Conservation (phyloP, 2,329 filamentous ascomycete genomes). For the Penicillium sp. region DNA sequence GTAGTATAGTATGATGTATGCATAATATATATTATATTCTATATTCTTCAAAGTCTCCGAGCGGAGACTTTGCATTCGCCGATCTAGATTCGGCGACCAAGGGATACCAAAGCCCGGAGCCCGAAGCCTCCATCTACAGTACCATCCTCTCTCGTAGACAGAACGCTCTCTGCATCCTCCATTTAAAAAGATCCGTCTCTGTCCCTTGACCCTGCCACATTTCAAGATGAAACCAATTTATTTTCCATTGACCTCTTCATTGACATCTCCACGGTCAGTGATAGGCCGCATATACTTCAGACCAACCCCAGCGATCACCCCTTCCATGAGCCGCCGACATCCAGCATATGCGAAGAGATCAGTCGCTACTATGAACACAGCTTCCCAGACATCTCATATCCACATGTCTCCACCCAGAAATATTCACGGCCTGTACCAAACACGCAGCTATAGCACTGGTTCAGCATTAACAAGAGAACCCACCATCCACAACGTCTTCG, state of each 20-base stretch:
- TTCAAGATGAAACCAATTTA: background rate
- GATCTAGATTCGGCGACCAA: background rate
- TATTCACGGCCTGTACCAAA: background rate
- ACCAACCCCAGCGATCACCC: background rate
- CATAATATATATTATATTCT: no score
- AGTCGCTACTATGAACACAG: background rate
- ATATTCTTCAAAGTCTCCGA: no score
- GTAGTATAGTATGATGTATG: no score
- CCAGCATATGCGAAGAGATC: background rate
- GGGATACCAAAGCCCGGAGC: slow-evolving; percentile 1
- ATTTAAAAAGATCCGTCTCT: no score
- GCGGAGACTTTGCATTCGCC: slow-evolving; percentile 1
- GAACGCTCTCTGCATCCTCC: no score
- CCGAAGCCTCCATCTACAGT: background rate
- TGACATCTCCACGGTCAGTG: background rate
- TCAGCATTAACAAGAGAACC: slow-evolving; percentile 19
- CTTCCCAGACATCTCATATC: background rate
- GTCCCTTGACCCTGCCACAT: background rate
- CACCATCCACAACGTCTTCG: slow-evolving; percentile 38
- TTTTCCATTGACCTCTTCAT: background rate
- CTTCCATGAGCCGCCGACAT: background rate
- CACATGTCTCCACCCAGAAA: background rate
- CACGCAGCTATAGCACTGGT: slow-evolving; percentile 12
- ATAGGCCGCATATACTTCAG: background rate
- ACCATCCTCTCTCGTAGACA: background rate